Conservation (phyloP, 768 basidiomycete species). For the Kwoniella shandongensis region DNA sequence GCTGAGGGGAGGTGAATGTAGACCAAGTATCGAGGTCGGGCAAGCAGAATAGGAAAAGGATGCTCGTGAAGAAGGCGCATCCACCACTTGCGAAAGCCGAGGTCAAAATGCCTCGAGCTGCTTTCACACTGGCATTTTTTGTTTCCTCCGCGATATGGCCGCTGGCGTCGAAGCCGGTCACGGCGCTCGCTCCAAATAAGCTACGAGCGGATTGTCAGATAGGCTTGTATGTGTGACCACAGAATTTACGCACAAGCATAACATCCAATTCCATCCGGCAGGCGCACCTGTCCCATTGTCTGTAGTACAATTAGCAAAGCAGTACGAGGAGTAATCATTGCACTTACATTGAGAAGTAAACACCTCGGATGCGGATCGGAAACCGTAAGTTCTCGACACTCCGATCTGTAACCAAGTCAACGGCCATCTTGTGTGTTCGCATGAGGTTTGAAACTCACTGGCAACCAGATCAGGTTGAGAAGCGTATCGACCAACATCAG, state of each 20-base stretch:
- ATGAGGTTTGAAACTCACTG: slow-evolving; percentile 46
- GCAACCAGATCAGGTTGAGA: slow-evolving; percentile 86
- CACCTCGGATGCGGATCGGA: slow-evolving; percentile 77
- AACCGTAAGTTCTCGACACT: slow-evolving; percentile 83
- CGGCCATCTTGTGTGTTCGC: not conserved
- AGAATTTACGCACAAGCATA: slow-evolving; percentile 68
- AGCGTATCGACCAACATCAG: slow-evolving; percentile 65
- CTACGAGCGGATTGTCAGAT: not conserved
- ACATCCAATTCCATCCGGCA: slow-evolving; percentile 85
- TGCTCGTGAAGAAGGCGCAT: slow-evolving; percentile 37
- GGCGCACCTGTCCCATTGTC: slow-evolving; percentile 88
- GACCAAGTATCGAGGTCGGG: slow-evolving; percentile 76
- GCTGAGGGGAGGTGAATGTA: slow-evolving; percentile 76
- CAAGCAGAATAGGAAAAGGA: slow-evolving; percentile 80
- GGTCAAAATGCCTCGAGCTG: slow-evolving; percentile 76
- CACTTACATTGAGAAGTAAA: slow-evolving; percentile 58
- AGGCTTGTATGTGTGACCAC: not conserved
- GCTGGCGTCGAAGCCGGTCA: slow-evolving; percentile 88
- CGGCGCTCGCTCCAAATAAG: slow-evolving; percentile 43
- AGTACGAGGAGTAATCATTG: not conserved
- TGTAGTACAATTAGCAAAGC: slow-evolving; percentile 58
- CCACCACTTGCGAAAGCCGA: slow-evolving; percentile 65
- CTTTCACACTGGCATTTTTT: slow-evolving; percentile 76
- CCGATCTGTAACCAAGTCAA: slow-evolving; percentile 59
- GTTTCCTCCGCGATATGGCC: slow-evolving; percentile 89